Base-by-base conservation (phyloP, 2,329 filamentous ascomycete genomes). In the Aspergillus awamori region DNA sequence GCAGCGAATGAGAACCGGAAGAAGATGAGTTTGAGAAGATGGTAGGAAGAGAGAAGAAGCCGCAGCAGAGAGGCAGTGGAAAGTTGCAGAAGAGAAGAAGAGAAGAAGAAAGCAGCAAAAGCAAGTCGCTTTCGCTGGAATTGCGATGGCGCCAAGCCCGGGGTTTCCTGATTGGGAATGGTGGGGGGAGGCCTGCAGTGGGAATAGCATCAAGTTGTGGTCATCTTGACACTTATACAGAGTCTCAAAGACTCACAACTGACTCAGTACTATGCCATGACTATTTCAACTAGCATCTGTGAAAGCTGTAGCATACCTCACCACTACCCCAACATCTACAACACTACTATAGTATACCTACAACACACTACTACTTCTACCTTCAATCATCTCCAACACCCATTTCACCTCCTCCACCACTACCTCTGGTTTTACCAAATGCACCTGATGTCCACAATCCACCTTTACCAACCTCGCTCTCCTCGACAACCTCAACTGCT, bases 391-490 rank as follows among this genome's bases (percentile, higher is more conserved):
- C 13, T 64, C 61, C 54, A 68, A 48, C 36, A 76, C 76, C 77
- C 76, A 79, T 43, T 57, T 57, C 8, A 79, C 69, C 61, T 76
- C 76, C 22, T 70, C 64, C 6, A 71, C 74, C 52, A 80, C 67
- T 17, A 75, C 65, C 45, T 79, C 77, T 13, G 77, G 77, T 43
- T 69, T 65, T 7, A 71, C 59, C 33, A 77, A 54, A 60, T 78
- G 72, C 8, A 79, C 68, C 66, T 78, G 69, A 67, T 79, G 77
- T 2, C 77, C 76, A 62, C 73, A 76, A 17, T 76, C 73, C 8
- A 67, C 63, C 33, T 75, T 63, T 8, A 76, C 68, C 8, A 75
- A 68, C 26, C 65, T 68, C 22, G 59, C 67, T 2, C 64, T 72
- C 8, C 67, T 69, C 0, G 75, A 77, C 41, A 79, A 58, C 30